These are phyloP conservation scores for Debaryomyces tyrocola DNA, from an alignment of 805 yeast species.

Conservation along the genomic window DNA sequence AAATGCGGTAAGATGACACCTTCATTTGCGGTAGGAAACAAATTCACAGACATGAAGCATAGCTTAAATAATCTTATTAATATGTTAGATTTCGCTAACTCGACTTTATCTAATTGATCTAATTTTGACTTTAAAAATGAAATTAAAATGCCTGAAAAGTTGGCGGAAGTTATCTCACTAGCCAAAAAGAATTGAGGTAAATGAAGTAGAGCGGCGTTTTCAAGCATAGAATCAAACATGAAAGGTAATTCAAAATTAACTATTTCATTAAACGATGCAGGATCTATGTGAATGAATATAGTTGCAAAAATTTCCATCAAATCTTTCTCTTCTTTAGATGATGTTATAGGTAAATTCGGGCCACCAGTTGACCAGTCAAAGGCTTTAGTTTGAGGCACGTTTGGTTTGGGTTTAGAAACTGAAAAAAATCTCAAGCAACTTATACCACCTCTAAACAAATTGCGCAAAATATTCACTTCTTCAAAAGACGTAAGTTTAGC, in stretches of 20 bases:
- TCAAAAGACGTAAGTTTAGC: slow-evolving; percentile 84
- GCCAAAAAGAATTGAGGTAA: slow-evolving; percentile 93
- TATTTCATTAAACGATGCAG: slow-evolving; percentile 93
- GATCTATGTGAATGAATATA: slow-evolving; percentile 89
- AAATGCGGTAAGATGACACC: slow-evolving; percentile 85
- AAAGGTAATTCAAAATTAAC: slow-evolving; percentile 77
- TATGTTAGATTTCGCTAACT: slow-evolving; percentile 73
- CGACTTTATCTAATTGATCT: slow-evolving; percentile 77
- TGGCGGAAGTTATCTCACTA: slow-evolving; percentile 90
- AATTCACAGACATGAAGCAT: slow-evolving; percentile 92
- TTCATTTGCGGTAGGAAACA: slow-evolving; percentile 87
- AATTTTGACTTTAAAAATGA: slow-evolving; percentile 73
- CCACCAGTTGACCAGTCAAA: slow-evolving; percentile 68
- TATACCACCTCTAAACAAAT: slow-evolving; percentile 81
- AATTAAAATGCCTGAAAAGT: slow-evolving; percentile 81
- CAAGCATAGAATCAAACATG: slow-evolving; percentile 74
- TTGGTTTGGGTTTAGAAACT: slow-evolving; percentile 50
- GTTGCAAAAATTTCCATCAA: slow-evolving; percentile 94
- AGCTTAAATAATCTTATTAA: slow-evolving; percentile 84
- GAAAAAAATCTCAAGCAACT: slow-evolving; percentile 76
- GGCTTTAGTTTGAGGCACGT: slow-evolving; percentile 28
- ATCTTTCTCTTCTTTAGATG: slow-evolving; percentile 91
- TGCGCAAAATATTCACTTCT: slow-evolving; percentile 75
- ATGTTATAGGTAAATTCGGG: slow-evolving; percentile 80
- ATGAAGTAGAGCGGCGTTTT: slow-evolving; percentile 83